Evolutionary conservation across 306 rosid genomes (phyloP), one percentile per base, ranked within the genome.

Genomic region (Gastrolobium villosum): DNA sequence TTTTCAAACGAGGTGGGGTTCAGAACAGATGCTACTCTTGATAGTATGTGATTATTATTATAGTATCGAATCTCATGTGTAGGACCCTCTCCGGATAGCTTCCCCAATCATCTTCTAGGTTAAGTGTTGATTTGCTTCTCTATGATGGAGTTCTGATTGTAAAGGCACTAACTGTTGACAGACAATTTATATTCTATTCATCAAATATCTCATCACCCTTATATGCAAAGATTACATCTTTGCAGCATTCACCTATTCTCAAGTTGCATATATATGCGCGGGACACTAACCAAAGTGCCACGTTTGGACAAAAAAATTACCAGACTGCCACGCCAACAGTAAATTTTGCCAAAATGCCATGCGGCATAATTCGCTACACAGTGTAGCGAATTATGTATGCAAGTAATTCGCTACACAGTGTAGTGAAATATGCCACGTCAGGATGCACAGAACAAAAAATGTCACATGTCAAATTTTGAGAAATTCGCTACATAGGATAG

Each of bases 21-120:
- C 59, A 75, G 87, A 86, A 86, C 87, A 72, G 90, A 86, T 88
- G 88, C 87, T 83, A 81, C 74, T 72, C 77, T 78, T 81, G 81
- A 52, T 75, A 80, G 83, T 66, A 63, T 59, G 81, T 84, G 80
- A 79, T 68, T 84, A 81, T 68, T 84, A 81, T 39, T 80, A 60
- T 74, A 87, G 63, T 75, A 75, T 68, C 50, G 87, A 87, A 91
- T 79, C 84, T 85, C 77, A 55, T 65, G 36, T 61, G 84, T 62
- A 75, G 89, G 93, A 75, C 90, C 91, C 84, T 37, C 87, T 41
- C 63, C 46, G 11, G 50, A 73, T 31, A 87, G 81, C 85, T 75
- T 45, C 82, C 79, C 82, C 79, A 73, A 83, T 85, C 83, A 86
- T 61, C 87, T 70, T 72, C 72, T 57, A 68, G 30, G 77, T 70